Percentiles rank a stretch among this genome's conserved stretches.
phyloP scores from a whole-genome alignment of 768 basidiomycete genomes.

The Phlegmacium glaucopus region DNA sequence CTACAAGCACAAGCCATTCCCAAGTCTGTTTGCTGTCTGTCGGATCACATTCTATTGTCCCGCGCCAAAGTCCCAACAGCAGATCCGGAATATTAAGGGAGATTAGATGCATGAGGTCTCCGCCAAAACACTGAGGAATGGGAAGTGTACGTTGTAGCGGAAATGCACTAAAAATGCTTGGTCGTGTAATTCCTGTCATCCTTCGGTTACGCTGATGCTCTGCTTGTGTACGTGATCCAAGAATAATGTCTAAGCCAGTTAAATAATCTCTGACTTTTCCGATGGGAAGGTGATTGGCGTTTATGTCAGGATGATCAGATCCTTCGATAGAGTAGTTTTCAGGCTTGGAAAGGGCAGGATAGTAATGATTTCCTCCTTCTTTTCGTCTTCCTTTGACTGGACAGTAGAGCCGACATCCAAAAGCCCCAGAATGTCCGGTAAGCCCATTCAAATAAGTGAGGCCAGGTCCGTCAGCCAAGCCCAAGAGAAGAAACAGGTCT shows the following conservation, averaged over 20 bases:
- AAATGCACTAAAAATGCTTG: conserved; percentile 34
- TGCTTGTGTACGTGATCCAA: conserved; percentile 11
- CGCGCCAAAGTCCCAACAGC: conserved; percentile 31
- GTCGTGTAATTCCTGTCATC: conserved; percentile 30
- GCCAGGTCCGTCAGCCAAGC: conserved; percentile 30
- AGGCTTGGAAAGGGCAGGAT: conserved; percentile 17
- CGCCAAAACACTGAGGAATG: conserved; percentile 31
- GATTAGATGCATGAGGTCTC: conserved; percentile 42
- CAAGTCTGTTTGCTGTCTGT: conserved; percentile 10
- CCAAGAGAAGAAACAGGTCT: not conserved
- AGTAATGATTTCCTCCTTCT: conserved; percentile 26
- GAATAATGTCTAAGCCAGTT: conserved; percentile 5
- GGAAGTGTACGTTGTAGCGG: conserved; percentile 12
- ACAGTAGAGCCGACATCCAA: conserved; percentile 32
- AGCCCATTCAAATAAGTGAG: not conserved
- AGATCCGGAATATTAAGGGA: conserved; percentile 35
- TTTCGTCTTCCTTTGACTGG: conserved; percentile 26
- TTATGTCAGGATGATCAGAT: conserved; percentile 18
- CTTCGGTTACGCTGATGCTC: conserved; percentile 15
- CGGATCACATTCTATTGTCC: conserved; percentile 21
- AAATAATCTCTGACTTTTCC: conserved; percentile 10
- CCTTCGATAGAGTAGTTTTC: conserved; percentile 8
- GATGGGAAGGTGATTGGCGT: conserved; percentile 1
- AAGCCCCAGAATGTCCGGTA: conserved; percentile 1
- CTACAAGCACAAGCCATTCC: conserved; percentile 29